A percentile compares a stretch with the other conserved stretches of the same genome.
Conservation (phyloP, 2,329 filamentous ascomycete species). For the Teratosphaeria epicoccoides region DNA sequence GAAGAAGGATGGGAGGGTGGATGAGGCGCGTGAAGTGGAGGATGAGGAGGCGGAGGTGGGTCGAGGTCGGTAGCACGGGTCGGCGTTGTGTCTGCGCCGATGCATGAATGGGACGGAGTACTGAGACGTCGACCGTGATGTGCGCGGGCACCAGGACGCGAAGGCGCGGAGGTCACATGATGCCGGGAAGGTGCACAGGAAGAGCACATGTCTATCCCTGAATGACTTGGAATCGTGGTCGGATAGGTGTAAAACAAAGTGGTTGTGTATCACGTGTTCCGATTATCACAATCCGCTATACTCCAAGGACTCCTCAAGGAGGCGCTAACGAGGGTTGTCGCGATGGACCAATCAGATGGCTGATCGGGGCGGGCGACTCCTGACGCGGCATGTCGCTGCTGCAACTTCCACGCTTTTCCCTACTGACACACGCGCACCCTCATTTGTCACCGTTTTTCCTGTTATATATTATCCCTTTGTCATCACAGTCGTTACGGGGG, state of each 20-base stretch:
- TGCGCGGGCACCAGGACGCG: no score
- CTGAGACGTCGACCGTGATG: no score
- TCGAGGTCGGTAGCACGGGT: constrained; percentile 1
- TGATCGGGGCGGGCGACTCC: background rate
- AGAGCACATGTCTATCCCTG: no score
- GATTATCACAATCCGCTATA: no score
- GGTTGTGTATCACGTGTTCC: no score
- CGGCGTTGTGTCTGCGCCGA: no score
- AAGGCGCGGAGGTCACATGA: no score
- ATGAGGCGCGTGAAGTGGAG: background rate
- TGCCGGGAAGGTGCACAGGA: no score
- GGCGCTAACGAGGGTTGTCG: background rate
- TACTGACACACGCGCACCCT: background rate
- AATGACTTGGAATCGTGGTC: no score
- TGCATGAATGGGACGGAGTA: no score
- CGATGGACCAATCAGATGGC: background rate
- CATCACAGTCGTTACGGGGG: background rate
- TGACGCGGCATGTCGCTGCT: background rate
- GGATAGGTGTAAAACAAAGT: no score
- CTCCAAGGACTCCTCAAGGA: background rate
- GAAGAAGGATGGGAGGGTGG: background rate
- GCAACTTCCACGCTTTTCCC: no score
- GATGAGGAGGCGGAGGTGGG: background rate
- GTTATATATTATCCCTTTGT: background rate
- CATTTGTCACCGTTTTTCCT: background rate